Conservation (phyloP, 495 filamentous ascomycete species). For the Rusavskia elegans region DNA sequence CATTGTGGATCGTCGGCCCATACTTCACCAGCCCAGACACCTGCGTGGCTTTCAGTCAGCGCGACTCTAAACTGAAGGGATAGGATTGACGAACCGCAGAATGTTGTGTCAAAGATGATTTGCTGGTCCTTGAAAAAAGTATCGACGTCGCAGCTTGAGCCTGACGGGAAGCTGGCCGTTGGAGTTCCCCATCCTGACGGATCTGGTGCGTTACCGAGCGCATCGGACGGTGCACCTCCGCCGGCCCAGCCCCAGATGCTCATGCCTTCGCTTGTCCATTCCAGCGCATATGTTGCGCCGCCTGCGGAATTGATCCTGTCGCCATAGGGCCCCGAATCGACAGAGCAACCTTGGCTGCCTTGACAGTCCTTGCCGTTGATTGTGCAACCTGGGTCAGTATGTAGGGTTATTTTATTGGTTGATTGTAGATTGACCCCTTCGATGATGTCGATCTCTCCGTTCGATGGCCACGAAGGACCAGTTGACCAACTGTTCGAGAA, state of each 20-base stretch:
- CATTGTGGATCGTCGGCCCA: conserved; percentile 19
- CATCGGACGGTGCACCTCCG: conserved; percentile 37
- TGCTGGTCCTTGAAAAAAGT: conserved; percentile 51
- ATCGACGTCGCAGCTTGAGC: conserved; percentile 48
- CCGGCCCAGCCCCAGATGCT: conserved; percentile 70
- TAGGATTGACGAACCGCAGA: conserved; percentile 45
- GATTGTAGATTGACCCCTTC: conserved; percentile 62
- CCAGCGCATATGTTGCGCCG: conserved; percentile 65
- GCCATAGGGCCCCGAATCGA: conserved; percentile 31
- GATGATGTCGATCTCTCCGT: conserved; percentile 85
- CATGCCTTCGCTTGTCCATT: conserved; percentile 53
- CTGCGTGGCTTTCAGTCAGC: background rate
- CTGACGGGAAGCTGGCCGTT: conserved; percentile 40
- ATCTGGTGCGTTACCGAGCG: conserved; percentile 41
- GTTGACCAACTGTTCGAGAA: conserved; percentile 39
- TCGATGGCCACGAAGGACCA: conserved; percentile 58
- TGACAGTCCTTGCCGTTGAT: conserved; percentile 22
- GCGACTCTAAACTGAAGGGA: background rate
- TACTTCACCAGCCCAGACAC: conserved; percentile 26
- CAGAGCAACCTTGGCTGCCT: conserved; percentile 28
- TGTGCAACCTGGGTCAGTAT: conserved; percentile 33
- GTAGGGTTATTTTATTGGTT: conserved; percentile 56
- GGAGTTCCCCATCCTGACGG: conserved; percentile 51
- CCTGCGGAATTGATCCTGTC: conserved; percentile 53
- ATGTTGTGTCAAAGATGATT: conserved; percentile 68